A percentile compares a stretch with the other conserved stretches of the same genome.
Evolutionary conservation across 768 basidiomycete species (phyloP).

Genomic region (Trametes coccinea): DNA sequence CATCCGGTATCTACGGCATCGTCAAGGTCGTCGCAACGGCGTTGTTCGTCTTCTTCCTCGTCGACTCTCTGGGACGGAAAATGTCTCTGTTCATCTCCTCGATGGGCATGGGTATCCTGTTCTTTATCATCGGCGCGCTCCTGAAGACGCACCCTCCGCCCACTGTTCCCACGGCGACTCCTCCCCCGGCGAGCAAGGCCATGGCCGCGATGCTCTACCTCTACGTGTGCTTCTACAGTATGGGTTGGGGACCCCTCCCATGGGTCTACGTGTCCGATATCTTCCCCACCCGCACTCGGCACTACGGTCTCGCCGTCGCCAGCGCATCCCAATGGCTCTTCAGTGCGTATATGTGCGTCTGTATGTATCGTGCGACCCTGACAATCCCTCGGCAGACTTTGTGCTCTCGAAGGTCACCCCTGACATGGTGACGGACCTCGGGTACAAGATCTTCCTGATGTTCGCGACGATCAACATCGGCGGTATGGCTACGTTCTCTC

Average conservation of each 20-base stretch:
- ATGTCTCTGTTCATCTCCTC: constrained; percentile 71
- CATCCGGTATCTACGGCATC: constrained; percentile 69
- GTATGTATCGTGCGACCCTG: neutral
- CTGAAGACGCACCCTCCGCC: constrained; percentile 75
- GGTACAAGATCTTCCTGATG: constrained; percentile 77
- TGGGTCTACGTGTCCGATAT: constrained; percentile 73
- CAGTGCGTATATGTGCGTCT: constrained; percentile 46
- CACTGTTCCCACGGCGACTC: constrained; percentile 27
- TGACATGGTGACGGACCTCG: constrained; percentile 56
- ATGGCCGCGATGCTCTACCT: constrained; percentile 90
- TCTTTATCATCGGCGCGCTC: constrained; percentile 84
- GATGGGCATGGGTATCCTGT: constrained; percentile 74
- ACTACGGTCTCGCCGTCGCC: constrained; percentile 75
- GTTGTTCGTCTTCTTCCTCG: constrained; percentile 65
- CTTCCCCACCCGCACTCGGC: constrained; percentile 82
- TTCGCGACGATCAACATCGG: constrained; percentile 74
- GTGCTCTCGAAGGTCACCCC: constrained; percentile 74
- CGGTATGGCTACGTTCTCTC: constrained; percentile 66
- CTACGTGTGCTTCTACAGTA: constrained; percentile 85
- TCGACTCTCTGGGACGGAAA: constrained; percentile 70
- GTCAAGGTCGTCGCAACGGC: constrained; percentile 69
- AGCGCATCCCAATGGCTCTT: constrained; percentile 83
- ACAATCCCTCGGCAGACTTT: constrained; percentile 49
- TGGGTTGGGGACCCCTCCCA: constrained; percentile 80
- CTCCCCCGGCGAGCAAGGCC: constrained; percentile 57